Base-by-base conservation (phyloP, 2,329 filamentous ascomycete species). In the Fusarium graminum region DNA sequence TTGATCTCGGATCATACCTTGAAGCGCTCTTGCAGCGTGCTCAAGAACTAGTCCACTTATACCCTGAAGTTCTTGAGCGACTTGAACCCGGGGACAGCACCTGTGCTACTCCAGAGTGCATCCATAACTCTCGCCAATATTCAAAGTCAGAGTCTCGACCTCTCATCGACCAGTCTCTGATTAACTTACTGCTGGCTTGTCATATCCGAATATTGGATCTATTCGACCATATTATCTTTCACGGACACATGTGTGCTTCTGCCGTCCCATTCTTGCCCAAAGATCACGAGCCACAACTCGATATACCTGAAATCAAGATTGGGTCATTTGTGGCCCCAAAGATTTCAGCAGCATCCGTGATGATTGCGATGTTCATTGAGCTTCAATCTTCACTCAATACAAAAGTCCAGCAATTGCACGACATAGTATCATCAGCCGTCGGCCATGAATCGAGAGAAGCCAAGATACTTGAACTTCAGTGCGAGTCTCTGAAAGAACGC, bases 261-360 rank as follows among this genome's bases (percentile, higher is more conserved):
- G 63, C 76, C 40, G 72, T 73, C 8, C 44, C 71, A 0, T 71
- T 72, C 1, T 64, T 75, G 1, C 74, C 76, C 1, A 51, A 63
- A 7, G 63, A 71, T 13, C 58, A 70, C 14, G 73, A 77, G 14
- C 78, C 75, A 1, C 70, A 72, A 7, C 73, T 80, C 36, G 73
- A 76, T 17, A 73, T 81, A 5, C 79, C 80, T 0, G 76, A 80
- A 44, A 76, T 81, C 14, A 76, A 76, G 6, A 75, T 82, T 7
- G 80, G 81, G 2, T 76, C 76, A 3, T 80, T 79, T 43, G 67
- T 77, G 17, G 74, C 77, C 7, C 74, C 76, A 4, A 72, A 73
- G 12, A 59, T 62, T 1, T 74, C 76, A 6, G 76, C 78, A 5
- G 74, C 74, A 7, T 70, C 77, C 9, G 74, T 79, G 68, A 68